A percentile compares a stretch with the other conserved stretches of the same genome.
phyloP scores from a whole-genome alignment of 768 basidiomycete species.

The Candolleomyces eurysporus region DNA sequence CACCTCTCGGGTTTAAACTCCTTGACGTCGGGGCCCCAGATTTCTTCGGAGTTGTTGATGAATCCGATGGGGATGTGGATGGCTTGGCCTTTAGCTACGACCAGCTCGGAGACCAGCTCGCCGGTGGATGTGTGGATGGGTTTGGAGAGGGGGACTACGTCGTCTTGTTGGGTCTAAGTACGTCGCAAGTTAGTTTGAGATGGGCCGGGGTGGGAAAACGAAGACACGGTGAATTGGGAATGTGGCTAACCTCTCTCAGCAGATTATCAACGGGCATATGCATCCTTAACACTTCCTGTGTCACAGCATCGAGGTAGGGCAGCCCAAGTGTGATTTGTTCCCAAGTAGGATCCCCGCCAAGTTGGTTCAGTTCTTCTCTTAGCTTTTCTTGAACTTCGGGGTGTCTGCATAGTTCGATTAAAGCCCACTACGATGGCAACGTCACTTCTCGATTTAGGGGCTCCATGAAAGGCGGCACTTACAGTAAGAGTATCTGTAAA shows the following conservation, averaged over 20 bases:
- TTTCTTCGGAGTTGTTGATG: constrained; percentile 47
- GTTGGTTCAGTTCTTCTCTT: constrained; percentile 47
- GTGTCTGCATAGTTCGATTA: constrained; percentile 52
- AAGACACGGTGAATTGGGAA: neutral
- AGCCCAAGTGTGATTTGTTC: constrained; percentile 49
- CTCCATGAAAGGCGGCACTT: neutral
- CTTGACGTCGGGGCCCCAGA: constrained; percentile 63
- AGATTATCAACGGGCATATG: constrained; percentile 30
- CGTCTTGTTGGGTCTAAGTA: constrained; percentile 38
- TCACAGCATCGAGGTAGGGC: constrained; percentile 56
- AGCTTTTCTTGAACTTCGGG: constrained; percentile 45
- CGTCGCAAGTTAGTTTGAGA: too few relatives aligned
- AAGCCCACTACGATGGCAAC: constrained; percentile 43
- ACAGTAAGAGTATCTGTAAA: constrained; percentile 36
- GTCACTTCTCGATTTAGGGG: neutral
- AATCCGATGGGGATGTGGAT: constrained; percentile 41
- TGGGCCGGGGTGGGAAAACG: too few relatives aligned
- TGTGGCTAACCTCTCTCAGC: neutral
- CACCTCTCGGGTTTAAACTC: constrained; percentile 66
- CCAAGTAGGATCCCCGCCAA: constrained; percentile 47
- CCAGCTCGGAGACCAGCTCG: constrained; percentile 33
- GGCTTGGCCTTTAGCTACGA: constrained; percentile 45
- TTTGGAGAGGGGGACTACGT: constrained; percentile 53
- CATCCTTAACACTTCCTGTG: constrained; percentile 40
- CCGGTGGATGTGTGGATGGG: constrained; percentile 46